A percentile compares a stretch with the other conserved stretches of the same genome.
phyloP scores from a whole-genome alignment of 2,329 filamentous ascomycete genomes.

The Phialophora expanda region DNA sequence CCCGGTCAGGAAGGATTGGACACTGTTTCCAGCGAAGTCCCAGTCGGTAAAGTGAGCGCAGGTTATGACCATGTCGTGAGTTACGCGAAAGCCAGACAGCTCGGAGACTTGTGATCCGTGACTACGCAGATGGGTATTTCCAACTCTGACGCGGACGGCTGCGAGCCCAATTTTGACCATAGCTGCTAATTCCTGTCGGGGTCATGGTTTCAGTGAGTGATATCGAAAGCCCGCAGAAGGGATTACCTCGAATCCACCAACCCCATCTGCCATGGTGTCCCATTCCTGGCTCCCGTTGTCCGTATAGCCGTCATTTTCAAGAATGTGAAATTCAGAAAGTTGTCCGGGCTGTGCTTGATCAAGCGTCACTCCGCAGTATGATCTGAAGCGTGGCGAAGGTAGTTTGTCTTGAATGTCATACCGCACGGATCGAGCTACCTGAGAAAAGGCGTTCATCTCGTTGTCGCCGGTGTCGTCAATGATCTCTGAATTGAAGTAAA shows the following conservation, averaged over 20 bases:
- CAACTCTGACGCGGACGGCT: conserved; percentile 21
- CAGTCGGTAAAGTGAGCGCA: conserved; percentile 24
- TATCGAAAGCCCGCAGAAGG: conserved; percentile 1
- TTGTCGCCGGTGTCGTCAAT: not conserved
- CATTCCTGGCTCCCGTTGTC: conserved; percentile 7
- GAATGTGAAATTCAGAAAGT: conserved; percentile 17
- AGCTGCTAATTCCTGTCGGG: conserved; percentile 8
- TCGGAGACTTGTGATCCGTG: not conserved
- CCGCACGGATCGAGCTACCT: not conserved
- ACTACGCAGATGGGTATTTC: conserved; percentile 13
- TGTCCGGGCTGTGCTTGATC: conserved; percentile 16
- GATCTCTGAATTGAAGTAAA: not conserved
- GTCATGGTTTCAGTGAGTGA: conserved; percentile 7
- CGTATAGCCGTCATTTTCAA: conserved; percentile 9
- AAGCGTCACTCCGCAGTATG: conserved; percentile 21
- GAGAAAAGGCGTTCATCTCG: conserved; percentile 4
- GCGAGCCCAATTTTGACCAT: conserved; percentile 16
- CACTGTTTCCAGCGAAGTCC: conserved; percentile 13
- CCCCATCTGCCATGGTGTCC: conserved; percentile 10
- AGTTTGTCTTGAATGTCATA: not conserved
- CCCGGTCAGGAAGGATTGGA: conserved; percentile 18
- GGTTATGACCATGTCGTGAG: conserved; percentile 17
- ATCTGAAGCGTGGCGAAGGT: conserved; percentile 15
- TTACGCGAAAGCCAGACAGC: conserved; percentile 21
- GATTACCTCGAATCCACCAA: conserved; percentile 18